Evolutionary conservation across 257 asterid genomes (phyloP).

Genomic region (Nicotiana paniculata): DNA sequence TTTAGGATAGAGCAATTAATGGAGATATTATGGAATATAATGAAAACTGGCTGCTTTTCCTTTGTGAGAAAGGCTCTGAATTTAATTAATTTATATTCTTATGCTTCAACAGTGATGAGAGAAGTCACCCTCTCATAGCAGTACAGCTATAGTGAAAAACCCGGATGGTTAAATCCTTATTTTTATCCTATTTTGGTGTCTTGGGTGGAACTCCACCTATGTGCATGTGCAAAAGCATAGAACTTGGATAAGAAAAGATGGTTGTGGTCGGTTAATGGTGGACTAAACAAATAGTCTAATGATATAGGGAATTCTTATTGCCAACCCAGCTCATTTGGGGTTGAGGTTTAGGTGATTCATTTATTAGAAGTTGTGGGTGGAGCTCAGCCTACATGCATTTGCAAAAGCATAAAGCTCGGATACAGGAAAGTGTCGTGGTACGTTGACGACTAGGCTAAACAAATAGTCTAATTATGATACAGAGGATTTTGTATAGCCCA

Average conservation of each 20-base stretch:
- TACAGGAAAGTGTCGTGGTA: neutral
- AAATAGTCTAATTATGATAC: neutral
- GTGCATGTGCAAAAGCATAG: neutral
- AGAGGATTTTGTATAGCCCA: neutral
- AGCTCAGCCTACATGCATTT: neutral
- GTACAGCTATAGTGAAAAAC: neutral
- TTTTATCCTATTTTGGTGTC: neutral
- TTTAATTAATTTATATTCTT: neutral
- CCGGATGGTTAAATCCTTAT: neutral
- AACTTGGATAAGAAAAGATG: neutral
- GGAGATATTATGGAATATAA: neutral
- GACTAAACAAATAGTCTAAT: neutral
- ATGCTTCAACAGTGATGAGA: neutral
- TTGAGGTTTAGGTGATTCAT: neutral
- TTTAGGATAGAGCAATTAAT: neutral
- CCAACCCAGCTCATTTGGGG: neutral
- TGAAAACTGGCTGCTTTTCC: neutral
- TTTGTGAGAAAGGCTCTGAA: neutral
- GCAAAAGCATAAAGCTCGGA: neutral
- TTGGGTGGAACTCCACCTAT: neutral
- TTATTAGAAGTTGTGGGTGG: neutral
- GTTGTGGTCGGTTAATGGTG: neutral
- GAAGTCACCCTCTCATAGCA: neutral
- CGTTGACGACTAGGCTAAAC: neutral
- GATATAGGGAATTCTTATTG: neutral